phyloP scores from a whole-genome alignment of 1,139 yeast species.

The Geotrichum bryndzae region DNA sequence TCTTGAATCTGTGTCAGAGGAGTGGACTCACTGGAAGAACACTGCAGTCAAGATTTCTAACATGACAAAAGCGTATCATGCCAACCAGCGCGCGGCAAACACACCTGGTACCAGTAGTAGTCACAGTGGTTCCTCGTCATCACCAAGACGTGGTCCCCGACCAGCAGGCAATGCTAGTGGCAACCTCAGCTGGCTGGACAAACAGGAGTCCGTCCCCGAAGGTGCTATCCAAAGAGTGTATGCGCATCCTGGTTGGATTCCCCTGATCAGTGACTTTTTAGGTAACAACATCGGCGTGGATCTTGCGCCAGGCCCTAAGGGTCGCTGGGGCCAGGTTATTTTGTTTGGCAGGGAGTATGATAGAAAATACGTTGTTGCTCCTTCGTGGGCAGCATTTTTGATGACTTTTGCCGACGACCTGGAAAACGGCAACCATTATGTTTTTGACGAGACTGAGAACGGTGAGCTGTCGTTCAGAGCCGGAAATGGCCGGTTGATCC shows the following conservation, averaged over 20 bases:
- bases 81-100: conserved; percentile 19
- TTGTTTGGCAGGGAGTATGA: conserved; percentile 88
- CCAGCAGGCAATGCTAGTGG: conserved; percentile 13
- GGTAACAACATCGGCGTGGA: conserved; percentile 91
- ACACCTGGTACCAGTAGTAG: conserved; percentile 16
- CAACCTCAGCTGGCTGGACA: conserved; percentile 31
- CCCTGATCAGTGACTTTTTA: conserved; percentile 75
- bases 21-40: conserved; percentile 66
- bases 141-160: conserved; percentile 13
- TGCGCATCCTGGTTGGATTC: conserved; percentile 89
- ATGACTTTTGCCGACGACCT: conserved; percentile 77
- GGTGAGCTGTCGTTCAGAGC: conserved; percentile 60
- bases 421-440: conserved; percentile 67
- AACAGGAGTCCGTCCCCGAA: conserved; percentile 71
- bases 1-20: conserved; percentile 63
- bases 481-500: conserved; percentile 40
- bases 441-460: conserved; percentile 59
- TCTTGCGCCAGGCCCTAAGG: conserved; percentile 72
- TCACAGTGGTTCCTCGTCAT: conserved; percentile 14
- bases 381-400: conserved; percentile 80
- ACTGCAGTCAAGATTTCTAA: conserved; percentile 43
- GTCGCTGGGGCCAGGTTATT: conserved; percentile 78
- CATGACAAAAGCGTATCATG: conserved; percentile 21
- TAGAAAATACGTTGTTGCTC: conserved; percentile 69
- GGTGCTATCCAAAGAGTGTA: conserved; percentile 62